Evolutionary conservation across 163 green algal genomes (phyloP).

Genomic region (Chloromonas sp.): DNA sequence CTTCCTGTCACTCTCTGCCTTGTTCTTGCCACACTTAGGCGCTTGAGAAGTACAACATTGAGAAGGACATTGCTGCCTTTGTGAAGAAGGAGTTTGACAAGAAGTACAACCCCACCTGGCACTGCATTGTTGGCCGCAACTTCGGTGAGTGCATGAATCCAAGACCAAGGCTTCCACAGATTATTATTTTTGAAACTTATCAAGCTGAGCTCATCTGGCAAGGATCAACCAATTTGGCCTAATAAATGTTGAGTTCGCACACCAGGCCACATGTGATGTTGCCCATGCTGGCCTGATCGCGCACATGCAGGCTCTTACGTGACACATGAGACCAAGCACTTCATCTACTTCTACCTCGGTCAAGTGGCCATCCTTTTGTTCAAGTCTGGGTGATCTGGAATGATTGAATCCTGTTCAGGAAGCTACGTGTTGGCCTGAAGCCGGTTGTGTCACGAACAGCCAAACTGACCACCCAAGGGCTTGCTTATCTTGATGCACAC

Average conservation of each 20-base stretch:
- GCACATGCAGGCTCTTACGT: conserved; percentile 83
- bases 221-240: too few species aligned
- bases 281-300: too few species aligned
- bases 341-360: conserved; percentile 95
- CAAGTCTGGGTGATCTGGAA: conserved; percentile 76
- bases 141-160: conserved; percentile 64
- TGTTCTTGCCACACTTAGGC: conserved; percentile 47
- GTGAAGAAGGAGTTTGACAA: conserved; percentile 99
- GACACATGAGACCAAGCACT: conserved; percentile 96
- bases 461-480: too few species aligned
- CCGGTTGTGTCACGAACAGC: too few species aligned
- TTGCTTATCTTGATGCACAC: too few species aligned
- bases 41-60: conserved; percentile 95
- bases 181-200: too few species aligned
- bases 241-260: too few species aligned
- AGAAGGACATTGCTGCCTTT: conserved; percentile 97
- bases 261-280: too few species aligned
- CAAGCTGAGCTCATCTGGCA: too few species aligned
- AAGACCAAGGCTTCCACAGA: too few species aligned
- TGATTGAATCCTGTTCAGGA: background rate
- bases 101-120: conserved; percentile 96
- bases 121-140: conserved; percentile 97
- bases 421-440: background rate
- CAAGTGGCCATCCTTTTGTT: conserved; percentile 84
- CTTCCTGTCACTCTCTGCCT: background rate